Percentiles rank a stretch among this genome's conserved stretches.
phyloP scores from a whole-genome alignment of 2,329 filamentous ascomycete species.

The Colletotrichum destructivum region DNA sequence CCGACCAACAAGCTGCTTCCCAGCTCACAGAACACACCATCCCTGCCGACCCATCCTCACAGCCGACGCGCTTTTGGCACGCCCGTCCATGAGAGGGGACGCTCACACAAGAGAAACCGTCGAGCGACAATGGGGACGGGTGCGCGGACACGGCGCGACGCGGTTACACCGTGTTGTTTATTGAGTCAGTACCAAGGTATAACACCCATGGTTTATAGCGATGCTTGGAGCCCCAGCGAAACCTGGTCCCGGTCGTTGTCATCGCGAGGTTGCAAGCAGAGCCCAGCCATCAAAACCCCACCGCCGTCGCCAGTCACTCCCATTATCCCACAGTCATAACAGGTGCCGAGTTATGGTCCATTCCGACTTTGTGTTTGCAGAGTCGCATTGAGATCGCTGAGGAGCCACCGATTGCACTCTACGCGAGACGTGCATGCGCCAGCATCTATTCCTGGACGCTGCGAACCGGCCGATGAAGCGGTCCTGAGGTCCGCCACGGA shows the following conservation, averaged over 20 bases:
- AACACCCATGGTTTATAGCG: slow-evolving; percentile 11
- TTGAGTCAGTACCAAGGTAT: slow-evolving; percentile 31
- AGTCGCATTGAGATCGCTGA: slow-evolving; percentile 31
- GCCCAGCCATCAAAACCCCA: not conserved
- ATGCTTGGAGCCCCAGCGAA: slow-evolving; percentile 6
- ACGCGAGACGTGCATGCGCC: slow-evolving; percentile 68
- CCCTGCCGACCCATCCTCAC: not conserved
- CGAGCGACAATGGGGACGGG: not conserved
- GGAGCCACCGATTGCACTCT: slow-evolving; percentile 85
- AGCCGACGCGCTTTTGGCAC: not conserved
- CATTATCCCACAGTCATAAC: slow-evolving; percentile 20
- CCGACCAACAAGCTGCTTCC: slow-evolving; percentile 23
- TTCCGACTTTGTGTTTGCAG: not conserved
- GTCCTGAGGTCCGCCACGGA: slow-evolving; percentile 20
- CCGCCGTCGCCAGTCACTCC: not conserved
- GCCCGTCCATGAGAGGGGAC: not conserved
- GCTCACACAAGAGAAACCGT: not conserved
- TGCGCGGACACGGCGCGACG: slow-evolving; percentile 33
- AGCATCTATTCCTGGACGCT: slow-evolving; percentile 36
- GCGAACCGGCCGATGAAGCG: not conserved
- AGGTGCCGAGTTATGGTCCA: not conserved
- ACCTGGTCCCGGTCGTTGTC: slow-evolving; percentile 12
- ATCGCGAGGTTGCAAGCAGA: slow-evolving; percentile 21
- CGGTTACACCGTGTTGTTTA: slow-evolving; percentile 35
- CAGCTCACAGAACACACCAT: slow-evolving; percentile 5